phyloP scores from a whole-genome alignment of 2,329 filamentous ascomycete species.

The Fusarium floridanum region DNA sequence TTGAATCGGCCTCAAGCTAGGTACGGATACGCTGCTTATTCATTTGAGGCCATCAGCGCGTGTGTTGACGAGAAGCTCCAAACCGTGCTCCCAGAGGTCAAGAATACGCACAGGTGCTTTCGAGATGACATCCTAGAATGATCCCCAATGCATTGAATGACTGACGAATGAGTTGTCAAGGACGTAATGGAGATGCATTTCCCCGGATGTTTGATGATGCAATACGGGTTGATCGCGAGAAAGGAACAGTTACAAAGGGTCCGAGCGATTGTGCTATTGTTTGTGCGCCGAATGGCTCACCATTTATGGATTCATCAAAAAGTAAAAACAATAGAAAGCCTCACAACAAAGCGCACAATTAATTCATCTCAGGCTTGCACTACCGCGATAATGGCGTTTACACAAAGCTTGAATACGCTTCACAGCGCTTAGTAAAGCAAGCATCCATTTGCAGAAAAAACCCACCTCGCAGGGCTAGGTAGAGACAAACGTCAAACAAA shows the following conservation, averaged over 20 bases:
- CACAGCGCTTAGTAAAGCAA: not conserved
- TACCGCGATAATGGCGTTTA: not conserved
- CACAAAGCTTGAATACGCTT: not conserved
- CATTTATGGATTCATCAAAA: not conserved
- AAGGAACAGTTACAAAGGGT: not conserved
- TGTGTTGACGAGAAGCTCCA: no score
- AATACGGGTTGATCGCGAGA: not conserved
- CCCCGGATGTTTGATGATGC: not conserved
- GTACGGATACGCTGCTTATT: not conserved
- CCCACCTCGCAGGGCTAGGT: not conserved
- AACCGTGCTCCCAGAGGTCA: not conserved
- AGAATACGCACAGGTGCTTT: not conserved
- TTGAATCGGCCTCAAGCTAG: not conserved
- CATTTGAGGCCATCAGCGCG: no score
- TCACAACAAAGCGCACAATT: constrained; percentile 13
- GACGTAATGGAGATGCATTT: not conserved
- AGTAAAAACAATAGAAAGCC: constrained; percentile 2
- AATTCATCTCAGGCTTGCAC: not conserved
- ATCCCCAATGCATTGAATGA: not conserved
- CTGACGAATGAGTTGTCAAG: not conserved
- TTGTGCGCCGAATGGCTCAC: not conserved
- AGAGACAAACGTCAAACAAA: constrained; percentile 12
- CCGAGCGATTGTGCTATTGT: not conserved
- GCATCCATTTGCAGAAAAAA: not conserved
- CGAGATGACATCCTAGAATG: not conserved